Base-by-base conservation (phyloP, 345 rosid species). In the Brassica nigra region DNA sequence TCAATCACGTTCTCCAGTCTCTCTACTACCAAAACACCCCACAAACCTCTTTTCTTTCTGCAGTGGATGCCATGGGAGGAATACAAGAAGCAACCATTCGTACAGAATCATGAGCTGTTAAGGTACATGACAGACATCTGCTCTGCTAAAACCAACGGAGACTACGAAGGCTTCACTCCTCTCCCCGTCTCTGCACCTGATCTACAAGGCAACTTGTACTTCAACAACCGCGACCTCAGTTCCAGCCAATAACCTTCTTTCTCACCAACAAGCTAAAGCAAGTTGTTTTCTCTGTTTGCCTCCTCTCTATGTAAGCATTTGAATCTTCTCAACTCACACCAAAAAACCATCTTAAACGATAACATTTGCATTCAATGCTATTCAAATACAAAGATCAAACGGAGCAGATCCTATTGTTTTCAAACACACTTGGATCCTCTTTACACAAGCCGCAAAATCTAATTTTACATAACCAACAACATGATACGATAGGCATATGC, bases 21-120 rank as follows among this genome's bases (percentile, higher is more conserved):
- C 77, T 73, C 69, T 7, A 49, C 71, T 36, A 59, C 29, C 33
- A 14, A 47, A 42, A 62, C 82, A 27, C 49, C 62, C 62, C 20
- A 57, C 59, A 0, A 37, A 8, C 63, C 73, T 58, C 30, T 36
- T 59, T 23, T 62, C 68, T n/a, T 28, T 28, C 16, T 81, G 73
- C 89, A 92, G 97, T 92, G 95, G 94, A 91, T 91, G 97, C 91
- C 90, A 12, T 76, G 84, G 80, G 85, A 81, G 54, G 85, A 83
- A 73, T 86, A 81, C 76, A 70, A 31, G 39, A 78, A 78, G 20
- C 85, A 83, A 49, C 83, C 86, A 44, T 73, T 71, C 52, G 82
- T 83, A 30, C 79, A 78, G 69, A 74, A 66, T 4, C 59, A 86
- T 67, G 85, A 81, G 62, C 74, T 86, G 10, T 76, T 37, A 30